Conservation (phyloP, 73 alveolate genomes). For the Paramecium sexaurelia region DNA sequence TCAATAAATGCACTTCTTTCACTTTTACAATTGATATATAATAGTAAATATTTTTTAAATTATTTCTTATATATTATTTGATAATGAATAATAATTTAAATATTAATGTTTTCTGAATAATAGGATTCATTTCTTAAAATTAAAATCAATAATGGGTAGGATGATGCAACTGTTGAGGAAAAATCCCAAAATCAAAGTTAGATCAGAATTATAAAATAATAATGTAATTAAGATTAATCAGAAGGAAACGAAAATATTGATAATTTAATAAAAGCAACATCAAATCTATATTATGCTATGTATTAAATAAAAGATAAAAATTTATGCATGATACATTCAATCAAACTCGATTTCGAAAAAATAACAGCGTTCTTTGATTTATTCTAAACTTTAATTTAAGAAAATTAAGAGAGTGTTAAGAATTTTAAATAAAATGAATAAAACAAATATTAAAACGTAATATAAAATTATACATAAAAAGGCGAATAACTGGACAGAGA, state of each 20-base stretch:
- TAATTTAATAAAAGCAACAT: neutral
- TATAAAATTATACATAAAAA: neutral
- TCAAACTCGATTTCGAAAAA: neutral
- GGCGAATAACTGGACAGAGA: neutral
- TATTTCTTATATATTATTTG: no score
- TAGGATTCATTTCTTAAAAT: neutral
- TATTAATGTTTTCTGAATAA: no score
- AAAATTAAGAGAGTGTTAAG: neutral
- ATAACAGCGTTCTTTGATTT: neutral
- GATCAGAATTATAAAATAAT: neutral
- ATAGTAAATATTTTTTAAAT: no score
- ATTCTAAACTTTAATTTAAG: neutral
- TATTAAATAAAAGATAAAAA: neutral
- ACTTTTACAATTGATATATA: no score
- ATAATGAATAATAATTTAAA: no score
- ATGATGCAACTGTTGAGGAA: neutral
- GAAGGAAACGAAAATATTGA: neutral
- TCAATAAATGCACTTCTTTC: no score
- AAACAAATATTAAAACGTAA: neutral
- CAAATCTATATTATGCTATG: neutral
- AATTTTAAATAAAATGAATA: neutral
- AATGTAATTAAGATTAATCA: neutral
- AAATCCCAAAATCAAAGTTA: neutral
- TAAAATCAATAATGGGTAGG: neutral
- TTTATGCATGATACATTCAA: neutral